A percentile compares a stretch with the other conserved stretches of the same genome.
phyloP scores from a whole-genome alignment of 305 asterid genomes.

The Rubia peregrina region DNA sequence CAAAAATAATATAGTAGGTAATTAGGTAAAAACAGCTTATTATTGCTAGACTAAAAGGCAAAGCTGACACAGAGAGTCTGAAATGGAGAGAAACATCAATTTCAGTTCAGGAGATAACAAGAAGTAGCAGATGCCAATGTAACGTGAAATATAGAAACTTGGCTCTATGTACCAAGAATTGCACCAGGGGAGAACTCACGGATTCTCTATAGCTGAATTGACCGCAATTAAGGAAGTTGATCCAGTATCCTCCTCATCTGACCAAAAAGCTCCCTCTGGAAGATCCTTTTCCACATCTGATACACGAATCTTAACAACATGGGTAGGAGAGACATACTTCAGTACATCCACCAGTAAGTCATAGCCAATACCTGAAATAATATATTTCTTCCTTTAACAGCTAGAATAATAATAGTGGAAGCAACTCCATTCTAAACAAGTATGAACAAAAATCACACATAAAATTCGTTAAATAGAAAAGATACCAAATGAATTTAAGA shows the following conservation, averaged over 20 bases:
- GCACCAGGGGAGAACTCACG: conserved; percentile 39
- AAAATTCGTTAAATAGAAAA: conserved; percentile 10
- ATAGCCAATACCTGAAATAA: conserved; percentile 70
- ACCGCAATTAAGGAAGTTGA: conserved; percentile 48
- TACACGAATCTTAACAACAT: conserved; percentile 69
- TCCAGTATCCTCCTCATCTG: conserved; percentile 36
- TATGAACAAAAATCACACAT: conserved; percentile 1
- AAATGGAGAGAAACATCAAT: not conserved
- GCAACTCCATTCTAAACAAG: conserved; percentile 7
- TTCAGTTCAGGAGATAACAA: not conserved
- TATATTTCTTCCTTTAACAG: conserved; percentile 6
- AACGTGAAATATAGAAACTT: not conserved
- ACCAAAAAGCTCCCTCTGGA: conserved; percentile 88
- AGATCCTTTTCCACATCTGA: conserved; percentile 60
- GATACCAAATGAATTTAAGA: conserved; percentile 9
- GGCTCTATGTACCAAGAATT: not conserved
- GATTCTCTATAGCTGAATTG: conserved; percentile 68
- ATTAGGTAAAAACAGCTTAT: not conserved
- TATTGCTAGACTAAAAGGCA: not conserved
- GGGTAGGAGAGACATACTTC: conserved; percentile 63
- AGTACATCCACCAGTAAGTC: conserved; percentile 75
- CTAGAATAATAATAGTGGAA: conserved; percentile 12
- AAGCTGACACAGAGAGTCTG: not conserved
- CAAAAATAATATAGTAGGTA: conserved; percentile 4
- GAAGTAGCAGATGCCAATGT: not conserved